Base-by-base conservation (phyloP, 257 asterid species). In the Salvia miltiorrhiza region DNA sequence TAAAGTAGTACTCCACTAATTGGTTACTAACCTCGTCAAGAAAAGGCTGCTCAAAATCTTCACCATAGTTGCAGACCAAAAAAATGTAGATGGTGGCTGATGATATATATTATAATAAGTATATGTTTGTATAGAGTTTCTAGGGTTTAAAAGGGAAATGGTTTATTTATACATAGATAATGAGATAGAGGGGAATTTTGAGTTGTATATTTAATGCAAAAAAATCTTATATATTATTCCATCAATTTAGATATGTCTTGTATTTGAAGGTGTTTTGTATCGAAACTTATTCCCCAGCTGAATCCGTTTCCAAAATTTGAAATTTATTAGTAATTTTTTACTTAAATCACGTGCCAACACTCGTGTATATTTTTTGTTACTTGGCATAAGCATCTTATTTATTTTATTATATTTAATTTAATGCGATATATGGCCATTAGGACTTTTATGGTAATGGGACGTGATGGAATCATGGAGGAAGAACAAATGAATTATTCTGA, bases 1-100 rank as follows among this genome's bases (percentile, higher is more conserved):
- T n/a, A n/a, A n/a, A n/a, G n/a, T n/a, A n/a, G n/a, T n/a, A n/a
- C n/a, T n/a, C n/a, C n/a, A 1, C 17, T 13, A 5, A 20, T 16
- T 7, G 33, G 28, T n/a, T n/a, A 21, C 67, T 40, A 54, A 73
- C 82, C 82, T 77, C 32, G 68, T 45, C 47, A 26, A 50, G 61
- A 77, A 55, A 73, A 73, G 76, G 58, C 33, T 73, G 44, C 65
- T 68, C 12, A 44, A 74, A 28, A 37, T 24, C 65, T 63, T 73
- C 24, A 55, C 72, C 81, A 77, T 77, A 1, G 13, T 49, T 58
- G 23, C 55, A 14, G 32, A n/a, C n/a, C n/a, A n/a, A 12, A 23
- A n/a, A 30, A 32, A 3, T 6, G 12, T 53, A 40, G 44, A 41
- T 17, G 1, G 40, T 9, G 8, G 14, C 8, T 52, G n/a, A n/a